Conservation (phyloP, 2,329 filamentous ascomycete species). For the Fusarium nanum region DNA sequence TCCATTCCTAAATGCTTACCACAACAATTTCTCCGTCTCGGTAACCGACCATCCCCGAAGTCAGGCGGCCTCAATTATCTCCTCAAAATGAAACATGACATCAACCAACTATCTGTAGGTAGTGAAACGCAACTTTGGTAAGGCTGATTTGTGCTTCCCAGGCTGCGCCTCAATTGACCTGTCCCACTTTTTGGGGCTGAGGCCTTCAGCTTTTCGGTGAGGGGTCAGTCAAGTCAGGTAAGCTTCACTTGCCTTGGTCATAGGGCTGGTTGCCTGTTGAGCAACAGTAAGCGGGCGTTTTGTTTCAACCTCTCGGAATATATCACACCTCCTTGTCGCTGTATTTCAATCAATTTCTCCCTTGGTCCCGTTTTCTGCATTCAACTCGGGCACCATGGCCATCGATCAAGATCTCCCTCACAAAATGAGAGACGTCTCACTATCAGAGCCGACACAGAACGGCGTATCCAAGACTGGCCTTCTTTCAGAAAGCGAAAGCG, state of each 20-base stretch:
- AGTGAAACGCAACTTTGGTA: background rate
- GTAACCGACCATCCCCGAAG: conserved; percentile 6
- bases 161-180: background rate
- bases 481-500: conserved; percentile 30
- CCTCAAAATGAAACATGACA: too few relatives aligned
- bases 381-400: conserved; percentile 4
- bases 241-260: background rate
- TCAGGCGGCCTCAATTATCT: background rate
- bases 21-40: background rate
- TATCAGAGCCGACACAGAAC: background rate
- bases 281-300: conserved; percentile 7
- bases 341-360: accelerated
- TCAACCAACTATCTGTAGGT: too few relatives aligned
- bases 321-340: background rate
- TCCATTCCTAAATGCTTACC: background rate
- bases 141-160: conserved; percentile 9
- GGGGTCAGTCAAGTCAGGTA: background rate
- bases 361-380: too few relatives aligned
- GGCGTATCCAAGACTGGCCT: conserved; percentile 6
- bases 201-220: background rate
- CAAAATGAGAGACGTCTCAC: background rate
- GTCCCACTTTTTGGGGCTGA: conserved; percentile 28
- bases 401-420: conserved; percentile 22
- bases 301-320: conserved; percentile 1
- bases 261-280: conserved; percentile 13